These are phyloP conservation scores for Scheffersomyces stambukii DNA, from an alignment of 1,139 yeast species.

Conservation along the genomic window DNA sequence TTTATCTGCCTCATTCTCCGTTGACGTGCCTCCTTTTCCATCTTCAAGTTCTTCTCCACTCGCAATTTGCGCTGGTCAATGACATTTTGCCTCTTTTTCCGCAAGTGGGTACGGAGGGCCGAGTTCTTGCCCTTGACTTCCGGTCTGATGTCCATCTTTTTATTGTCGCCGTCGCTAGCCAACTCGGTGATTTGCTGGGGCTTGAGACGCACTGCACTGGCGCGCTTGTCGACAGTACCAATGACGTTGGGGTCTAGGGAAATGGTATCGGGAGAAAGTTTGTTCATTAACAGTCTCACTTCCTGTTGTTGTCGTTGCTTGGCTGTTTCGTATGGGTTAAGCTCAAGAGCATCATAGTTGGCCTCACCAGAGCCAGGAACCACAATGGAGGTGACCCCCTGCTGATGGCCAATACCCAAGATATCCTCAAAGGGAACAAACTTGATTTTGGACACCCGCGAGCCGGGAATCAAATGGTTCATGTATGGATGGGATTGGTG, in stretches of 20 bases:
- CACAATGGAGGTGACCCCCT: constrained; percentile 75
- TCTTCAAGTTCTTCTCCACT: constrained; percentile 69
- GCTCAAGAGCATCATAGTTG: constrained; percentile 89
- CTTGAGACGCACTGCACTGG: constrained; percentile 58
- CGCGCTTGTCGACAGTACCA: constrained; percentile 77
- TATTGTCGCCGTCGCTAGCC: constrained; percentile 26
- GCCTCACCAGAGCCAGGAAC: constrained; percentile 99
- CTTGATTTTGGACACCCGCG: constrained; percentile 59
- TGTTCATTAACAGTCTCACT: constrained; percentile 80
- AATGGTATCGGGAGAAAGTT: constrained; percentile 89
- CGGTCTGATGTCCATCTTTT: constrained; percentile 47
- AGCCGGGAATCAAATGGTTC: constrained; percentile 83
- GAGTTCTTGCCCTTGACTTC: constrained; percentile 78
- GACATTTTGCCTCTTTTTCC: constrained; percentile 83
- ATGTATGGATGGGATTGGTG: constrained; percentile 76
- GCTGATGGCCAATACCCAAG: constrained; percentile 79
- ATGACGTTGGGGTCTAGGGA: constrained; percentile 84
- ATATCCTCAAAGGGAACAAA: constrained; percentile 97
- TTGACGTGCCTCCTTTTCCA: constrained; percentile 71
- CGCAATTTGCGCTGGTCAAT: constrained; percentile 84
- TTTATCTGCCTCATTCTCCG: constrained; percentile 42
- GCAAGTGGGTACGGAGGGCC: constrained; percentile 70
- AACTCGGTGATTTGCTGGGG: constrained; percentile 55
- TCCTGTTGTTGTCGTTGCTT: constrained; percentile 94
- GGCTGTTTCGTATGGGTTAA: constrained; percentile 88